Evolutionary conservation across 139 green algal genomes (phyloP).

Genomic region (Diplosphaera chodatii): DNA sequence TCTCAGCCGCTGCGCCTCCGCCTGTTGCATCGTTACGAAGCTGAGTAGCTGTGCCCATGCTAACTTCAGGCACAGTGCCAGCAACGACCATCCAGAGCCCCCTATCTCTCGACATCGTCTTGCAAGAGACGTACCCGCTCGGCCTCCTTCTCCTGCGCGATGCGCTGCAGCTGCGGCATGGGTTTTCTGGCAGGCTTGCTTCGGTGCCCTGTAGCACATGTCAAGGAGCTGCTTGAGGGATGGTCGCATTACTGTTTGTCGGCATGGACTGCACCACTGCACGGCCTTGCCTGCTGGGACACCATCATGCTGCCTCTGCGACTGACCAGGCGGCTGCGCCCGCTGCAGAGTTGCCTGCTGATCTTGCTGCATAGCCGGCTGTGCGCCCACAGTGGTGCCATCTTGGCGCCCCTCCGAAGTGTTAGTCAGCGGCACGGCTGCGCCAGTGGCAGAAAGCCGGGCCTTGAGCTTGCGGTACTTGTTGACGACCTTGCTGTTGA

Average conservation of each 20-base stretch:
- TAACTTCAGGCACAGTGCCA: too few relatives aligned
- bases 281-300: neutral
- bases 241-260: neutral
- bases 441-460: slow-evolving; percentile 22
- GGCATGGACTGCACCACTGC: neutral
- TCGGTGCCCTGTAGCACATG: neutral
- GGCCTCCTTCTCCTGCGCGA: slow-evolving; percentile 11
- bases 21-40: too few relatives aligned
- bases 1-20: too few relatives aligned
- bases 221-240: neutral
- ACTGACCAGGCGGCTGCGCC: too few relatives aligned
- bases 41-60: too few relatives aligned
- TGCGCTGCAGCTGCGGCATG: slow-evolving; percentile 29
- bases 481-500: slow-evolving; percentile 33
- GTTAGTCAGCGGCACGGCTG: too few relatives aligned
- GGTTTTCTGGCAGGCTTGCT: slow-evolving; percentile 2
- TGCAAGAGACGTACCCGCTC: neutral
- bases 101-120: too few relatives aligned
- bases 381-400: neutral
- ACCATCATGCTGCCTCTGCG: neutral
- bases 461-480: slow-evolving; percentile 38
- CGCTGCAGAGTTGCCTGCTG: too few relatives aligned
- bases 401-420: neutral
- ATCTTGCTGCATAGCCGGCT: neutral
- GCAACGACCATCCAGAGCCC: too few relatives aligned